A percentile compares a stretch with the other conserved stretches of the same genome.
These are phyloP conservation scores for Penicillium mononematosum DNA, from an alignment of 495 filamentous ascomycete species.

Conservation along the genomic window DNA sequence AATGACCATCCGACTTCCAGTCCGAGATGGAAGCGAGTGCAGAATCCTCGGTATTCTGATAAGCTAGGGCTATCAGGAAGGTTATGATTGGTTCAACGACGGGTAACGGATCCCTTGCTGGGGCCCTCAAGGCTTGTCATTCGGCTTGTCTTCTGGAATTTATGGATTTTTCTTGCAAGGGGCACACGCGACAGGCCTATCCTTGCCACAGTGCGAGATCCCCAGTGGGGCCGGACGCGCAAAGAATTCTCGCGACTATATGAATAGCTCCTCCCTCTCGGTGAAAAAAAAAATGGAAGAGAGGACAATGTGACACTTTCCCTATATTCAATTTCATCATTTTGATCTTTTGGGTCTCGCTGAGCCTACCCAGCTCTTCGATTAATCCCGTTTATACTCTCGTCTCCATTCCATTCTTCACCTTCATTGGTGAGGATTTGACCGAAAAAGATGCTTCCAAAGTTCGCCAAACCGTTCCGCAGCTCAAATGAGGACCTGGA, in stretches of 20 bases:
- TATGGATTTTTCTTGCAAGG: constrained; percentile 13
- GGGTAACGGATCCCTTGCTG: background rate
- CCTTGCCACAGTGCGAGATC: constrained; percentile 19
- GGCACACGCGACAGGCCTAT: constrained; percentile 22
- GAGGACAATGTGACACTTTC: constrained; percentile 27
- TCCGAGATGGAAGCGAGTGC: constrained; percentile 18
- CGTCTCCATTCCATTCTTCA: constrained; percentile 1
- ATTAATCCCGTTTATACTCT: constrained; percentile 8
- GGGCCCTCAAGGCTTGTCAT: constrained; percentile 22
- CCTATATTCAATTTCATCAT: constrained; percentile 5
- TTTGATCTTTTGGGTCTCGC: constrained; percentile 24
- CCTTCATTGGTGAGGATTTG: constrained; percentile 11
- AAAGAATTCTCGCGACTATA: constrained; percentile 27
- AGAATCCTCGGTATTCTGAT: constrained; percentile 22
- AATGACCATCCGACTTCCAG: constrained; percentile 1
- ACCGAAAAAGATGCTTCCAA: constrained; percentile 17
- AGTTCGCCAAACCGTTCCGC: constrained; percentile 27
- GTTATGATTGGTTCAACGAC: background rate
- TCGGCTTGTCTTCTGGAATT: constrained; percentile 21
- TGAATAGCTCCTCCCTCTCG: constrained; percentile 18
- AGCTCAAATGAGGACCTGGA: constrained; percentile 37
- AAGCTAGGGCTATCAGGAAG: constrained; percentile 12
- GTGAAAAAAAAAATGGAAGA: constrained; percentile 31
- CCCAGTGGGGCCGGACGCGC: constrained; percentile 20
- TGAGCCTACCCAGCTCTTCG: constrained; percentile 24